Percentiles rank a stretch among this genome's conserved stretches.
phyloP scores from a whole-genome alignment of 2,329 filamentous ascomycete species.

The Sporothrix curviconia region DNA sequence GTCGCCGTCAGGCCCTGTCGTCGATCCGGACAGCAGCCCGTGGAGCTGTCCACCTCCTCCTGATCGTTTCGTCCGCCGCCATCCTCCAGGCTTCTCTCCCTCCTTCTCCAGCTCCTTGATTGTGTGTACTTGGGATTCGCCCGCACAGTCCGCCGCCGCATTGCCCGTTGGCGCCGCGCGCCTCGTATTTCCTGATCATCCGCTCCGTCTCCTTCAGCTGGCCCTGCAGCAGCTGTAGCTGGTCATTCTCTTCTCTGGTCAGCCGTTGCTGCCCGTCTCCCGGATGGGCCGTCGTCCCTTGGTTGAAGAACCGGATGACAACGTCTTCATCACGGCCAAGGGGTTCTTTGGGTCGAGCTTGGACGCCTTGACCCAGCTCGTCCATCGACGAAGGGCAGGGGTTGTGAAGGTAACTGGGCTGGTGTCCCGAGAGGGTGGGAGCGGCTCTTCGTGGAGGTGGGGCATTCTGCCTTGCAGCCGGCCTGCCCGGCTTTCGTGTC shows the following conservation, averaged over 20 bases:
- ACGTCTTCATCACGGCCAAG: constrained; percentile 16
- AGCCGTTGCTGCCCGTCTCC: constrained; percentile 34
- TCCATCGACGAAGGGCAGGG: no score
- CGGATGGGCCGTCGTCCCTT: constrained; percentile 34
- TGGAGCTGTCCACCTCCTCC: no score
- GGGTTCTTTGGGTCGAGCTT: constrained; percentile 6
- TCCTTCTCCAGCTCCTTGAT: constrained; percentile 19
- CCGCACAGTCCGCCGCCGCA: constrained; percentile 10
- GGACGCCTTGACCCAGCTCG: not conserved
- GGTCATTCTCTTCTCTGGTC: constrained; percentile 35
- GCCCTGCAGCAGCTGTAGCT: constrained; percentile 32
- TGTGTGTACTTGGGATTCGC: constrained; percentile 17
- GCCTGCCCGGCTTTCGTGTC: no score
- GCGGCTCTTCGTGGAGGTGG: no score
- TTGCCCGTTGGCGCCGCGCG: constrained; percentile 12
- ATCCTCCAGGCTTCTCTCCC: constrained; percentile 22
- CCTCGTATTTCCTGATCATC: constrained; percentile 24
- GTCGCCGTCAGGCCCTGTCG: constrained; percentile 21
- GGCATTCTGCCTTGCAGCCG: no score
- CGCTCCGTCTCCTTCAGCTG: constrained; percentile 23
- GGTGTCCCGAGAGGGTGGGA: no score
- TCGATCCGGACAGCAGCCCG: constrained; percentile 14
- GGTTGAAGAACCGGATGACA: constrained; percentile 43
- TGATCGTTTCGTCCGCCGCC: not conserved
- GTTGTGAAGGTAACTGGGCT: no score